Conservation (phyloP, 768 basidiomycete species). For the Phaffia tasmanica region DNA sequence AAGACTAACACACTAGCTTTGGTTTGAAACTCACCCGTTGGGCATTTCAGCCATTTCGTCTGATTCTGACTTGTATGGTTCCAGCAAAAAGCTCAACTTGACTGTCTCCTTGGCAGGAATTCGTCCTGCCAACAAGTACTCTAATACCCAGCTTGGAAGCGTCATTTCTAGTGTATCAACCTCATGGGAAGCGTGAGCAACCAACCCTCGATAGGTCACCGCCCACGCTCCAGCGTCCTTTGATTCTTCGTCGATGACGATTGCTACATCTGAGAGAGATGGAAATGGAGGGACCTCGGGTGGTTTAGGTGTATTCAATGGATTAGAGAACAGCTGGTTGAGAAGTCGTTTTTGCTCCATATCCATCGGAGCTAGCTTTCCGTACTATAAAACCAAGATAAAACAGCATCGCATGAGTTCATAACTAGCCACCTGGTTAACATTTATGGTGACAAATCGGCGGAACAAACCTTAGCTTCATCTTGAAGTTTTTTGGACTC, state of each 20-base stretch:
- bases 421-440: background rate
- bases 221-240: conserved; percentile 52
- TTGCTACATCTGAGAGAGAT: conserved; percentile 50
- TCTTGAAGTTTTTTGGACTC: conserved; percentile 28
- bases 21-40: conserved; percentile 55
- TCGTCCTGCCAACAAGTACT: conserved; percentile 65
- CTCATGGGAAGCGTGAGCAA: conserved; percentile 50
- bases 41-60: conserved; percentile 61
- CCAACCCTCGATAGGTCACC: conserved; percentile 62
- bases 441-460: background rate
- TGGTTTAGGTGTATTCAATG: conserved; percentile 52
- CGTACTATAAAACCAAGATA: conserved; percentile 3
- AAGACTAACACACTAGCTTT: background rate
- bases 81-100: conserved; percentile 80
- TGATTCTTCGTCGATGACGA: conserved; percentile 71
- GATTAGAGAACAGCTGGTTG: conserved; percentile 37
- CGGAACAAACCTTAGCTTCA: conserved; percentile 12
- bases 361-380: conserved; percentile 5
- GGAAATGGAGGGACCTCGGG: conserved; percentile 59
- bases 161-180: conserved; percentile 53
- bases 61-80: conserved; percentile 61
- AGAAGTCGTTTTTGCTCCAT: conserved; percentile 35
- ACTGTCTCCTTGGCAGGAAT: conserved; percentile 43
- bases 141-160: conserved; percentile 79
- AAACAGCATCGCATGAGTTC: background rate